Conservation (phyloP, 768 basidiomycete genomes). For the Kwoniella europaea region DNA sequence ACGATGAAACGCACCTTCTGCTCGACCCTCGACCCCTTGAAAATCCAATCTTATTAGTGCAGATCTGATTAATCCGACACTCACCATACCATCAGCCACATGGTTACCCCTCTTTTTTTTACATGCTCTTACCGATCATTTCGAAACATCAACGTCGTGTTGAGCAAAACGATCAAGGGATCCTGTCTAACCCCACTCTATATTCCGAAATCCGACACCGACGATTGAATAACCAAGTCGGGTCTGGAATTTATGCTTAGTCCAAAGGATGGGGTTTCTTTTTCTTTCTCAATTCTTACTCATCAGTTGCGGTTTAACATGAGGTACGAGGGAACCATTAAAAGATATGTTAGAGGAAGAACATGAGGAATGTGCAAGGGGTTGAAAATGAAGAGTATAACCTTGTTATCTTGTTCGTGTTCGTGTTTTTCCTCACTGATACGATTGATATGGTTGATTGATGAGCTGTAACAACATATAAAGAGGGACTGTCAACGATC, state of each 20-base stretch:
- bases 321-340: constrained; percentile 1
- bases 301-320: not conserved
- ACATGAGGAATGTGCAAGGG: constrained; percentile 4
- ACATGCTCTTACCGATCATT: constrained; percentile 7
- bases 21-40: not conserved
- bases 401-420: not conserved
- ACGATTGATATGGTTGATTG: no score
- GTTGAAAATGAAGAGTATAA: not conserved
- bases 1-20: not conserved
- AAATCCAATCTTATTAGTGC: not conserved
- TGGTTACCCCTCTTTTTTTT: not conserved
- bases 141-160: not conserved
- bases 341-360: constrained; percentile 3
- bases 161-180: no score
- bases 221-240: not conserved
- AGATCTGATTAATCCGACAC: constrained; percentile 1
- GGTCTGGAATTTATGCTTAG: not conserved
- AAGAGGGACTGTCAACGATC: no score
- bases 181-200: not conserved
- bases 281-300: not conserved
- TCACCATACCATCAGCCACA: not conserved
- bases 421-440: no score
- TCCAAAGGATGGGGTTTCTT: not conserved
- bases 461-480: no score
- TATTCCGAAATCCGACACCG: not conserved